Percentiles rank a stretch among this genome's conserved stretches.
Conservation (phyloP, 2,329 filamentous ascomycete species). For the Myriangium duriaei region DNA sequence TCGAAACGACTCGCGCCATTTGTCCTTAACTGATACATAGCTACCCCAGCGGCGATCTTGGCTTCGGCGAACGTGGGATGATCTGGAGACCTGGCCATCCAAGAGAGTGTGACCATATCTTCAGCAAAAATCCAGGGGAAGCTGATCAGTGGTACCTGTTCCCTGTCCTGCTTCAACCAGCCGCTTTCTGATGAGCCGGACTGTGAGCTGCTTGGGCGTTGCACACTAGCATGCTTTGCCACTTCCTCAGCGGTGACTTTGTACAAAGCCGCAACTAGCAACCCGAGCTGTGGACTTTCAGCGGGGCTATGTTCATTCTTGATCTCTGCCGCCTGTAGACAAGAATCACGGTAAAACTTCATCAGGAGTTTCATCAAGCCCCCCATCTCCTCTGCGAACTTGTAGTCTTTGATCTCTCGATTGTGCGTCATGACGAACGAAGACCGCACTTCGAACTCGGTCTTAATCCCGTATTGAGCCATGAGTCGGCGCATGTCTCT, state of each 20-base stretch:
- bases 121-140: conserved; percentile 86
- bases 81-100: conserved; percentile 1
- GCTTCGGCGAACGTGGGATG: conserved; percentile 3
- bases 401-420: conserved; percentile 64
- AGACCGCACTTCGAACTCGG: conserved; percentile 87
- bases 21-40: neutral
- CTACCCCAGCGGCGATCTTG: neutral
- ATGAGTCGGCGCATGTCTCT: conserved; percentile 63
- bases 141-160: conserved; percentile 66
- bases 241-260: conserved; percentile 62
- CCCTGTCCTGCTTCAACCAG: too few relatives aligned
- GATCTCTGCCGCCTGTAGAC: conserved; percentile 52
- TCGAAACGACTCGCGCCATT: neutral
- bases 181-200: too few relatives aligned
- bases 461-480: conserved; percentile 68
- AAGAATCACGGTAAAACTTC: conserved; percentile 53
- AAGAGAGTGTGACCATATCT: conserved; percentile 57
- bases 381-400: conserved; percentile 72
- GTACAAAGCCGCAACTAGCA: conserved; percentile 81
- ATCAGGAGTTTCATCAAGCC: conserved; percentile 54
- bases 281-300: conserved; percentile 48
- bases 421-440: conserved; percentile 71
- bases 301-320: conserved; percentile 14
- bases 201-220: too few relatives aligned
- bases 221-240: too few relatives aligned